Evolutionary conservation across 2,329 filamentous ascomycete genomes (phyloP), one percentile per base, ranked within the genome.

Genomic region (Colletotrichum nymphaeae): DNA sequence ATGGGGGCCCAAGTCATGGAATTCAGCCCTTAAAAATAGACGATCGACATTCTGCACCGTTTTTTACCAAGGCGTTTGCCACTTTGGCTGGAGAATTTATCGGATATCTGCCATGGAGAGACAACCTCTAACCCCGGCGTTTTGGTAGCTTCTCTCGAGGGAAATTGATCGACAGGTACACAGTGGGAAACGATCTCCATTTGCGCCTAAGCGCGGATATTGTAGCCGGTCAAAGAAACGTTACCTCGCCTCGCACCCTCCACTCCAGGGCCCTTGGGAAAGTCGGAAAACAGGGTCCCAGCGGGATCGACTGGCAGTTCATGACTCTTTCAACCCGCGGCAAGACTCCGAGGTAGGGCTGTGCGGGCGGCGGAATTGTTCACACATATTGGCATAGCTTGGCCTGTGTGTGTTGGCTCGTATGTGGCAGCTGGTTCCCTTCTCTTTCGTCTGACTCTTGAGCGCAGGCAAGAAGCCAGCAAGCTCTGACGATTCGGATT

Each of bases 291-390:
- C 59, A 58, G 67, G 70, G 70, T 16, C 42, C 53, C 53, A 30
- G 55, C 70, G 67, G 70, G 70, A 73, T 70, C 59, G 59, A n/a
- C 70, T 55, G 35, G 53, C 53, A 24, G 16, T 56, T 65, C 70
- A 73, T 70, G 70, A 73, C 70, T 73, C 70, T 73, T 63, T 56
- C 70, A 70, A 60, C 55, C 35, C 60, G 57, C 60, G 67, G 67
- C 55, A 63, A 56, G 35, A 30, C 53, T 63, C 60, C 60, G 60
- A 56, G 59, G 59, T 70, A 70, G 70, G 67, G 70, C 66, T 70
- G 70, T 60, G 30, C 26, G 42, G 66, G 55, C 37, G 24, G 37
- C 26, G 14, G 37, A n/a, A 28, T 49, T 22, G 35, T 8, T 59
- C 32, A 26, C 59, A 62, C 22, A 46, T 26, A 28, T 62, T 28